Evolutionary conservation across 2,329 filamentous ascomycete species (phyloP), one percentile per base, ranked within the genome.

Genomic region (Zasmidium angulare): DNA sequence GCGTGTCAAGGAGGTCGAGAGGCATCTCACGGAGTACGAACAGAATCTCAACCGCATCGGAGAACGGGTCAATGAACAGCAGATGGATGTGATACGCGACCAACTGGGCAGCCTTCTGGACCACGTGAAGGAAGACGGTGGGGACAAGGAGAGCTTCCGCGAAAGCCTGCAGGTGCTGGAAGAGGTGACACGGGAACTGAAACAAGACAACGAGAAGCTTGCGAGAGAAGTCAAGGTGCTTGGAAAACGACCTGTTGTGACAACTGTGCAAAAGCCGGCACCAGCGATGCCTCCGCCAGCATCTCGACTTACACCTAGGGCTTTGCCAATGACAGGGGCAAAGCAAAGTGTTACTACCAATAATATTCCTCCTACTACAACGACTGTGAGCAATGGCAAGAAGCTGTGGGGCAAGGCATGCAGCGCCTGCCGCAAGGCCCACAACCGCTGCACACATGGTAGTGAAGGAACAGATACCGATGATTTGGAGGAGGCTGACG

Each of bases 1-100:
- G 36, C 63, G 66, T 12, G 50, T 70, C 22, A 62, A 60, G 26
- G 62, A 66, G 1, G 56, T 67, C 1, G 66, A 69, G 40, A 52
- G 52, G 19, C 50, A 43, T n/a, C 56, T 70, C 26, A 59, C 61
- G 47, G 46, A 60, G 31, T 65, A 68, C 46, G 55, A 59, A 36
- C 20, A 64, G 14, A 57, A 29, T 26, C 58, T 69, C 22, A 48
- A 60, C 20, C 46, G 52, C 14, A 26, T 69, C 4, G 63, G 64
- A 1, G 56, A 57, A 14, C 48, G 56, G 4, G 52, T 67, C 19
- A 61, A 68, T 52, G 59, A 64, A 4, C 54, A 50, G 2, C 50
- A 59, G 29, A 21, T 67, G 12, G 55, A 50, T n/a, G 29, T 23
- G 11, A 66, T 69, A 26, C 50, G 49, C 21, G 48, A 24, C 19